Conservation (phyloP, 1,284 basidiomycete species). For the Papiliotrema nemorosa region DNA sequence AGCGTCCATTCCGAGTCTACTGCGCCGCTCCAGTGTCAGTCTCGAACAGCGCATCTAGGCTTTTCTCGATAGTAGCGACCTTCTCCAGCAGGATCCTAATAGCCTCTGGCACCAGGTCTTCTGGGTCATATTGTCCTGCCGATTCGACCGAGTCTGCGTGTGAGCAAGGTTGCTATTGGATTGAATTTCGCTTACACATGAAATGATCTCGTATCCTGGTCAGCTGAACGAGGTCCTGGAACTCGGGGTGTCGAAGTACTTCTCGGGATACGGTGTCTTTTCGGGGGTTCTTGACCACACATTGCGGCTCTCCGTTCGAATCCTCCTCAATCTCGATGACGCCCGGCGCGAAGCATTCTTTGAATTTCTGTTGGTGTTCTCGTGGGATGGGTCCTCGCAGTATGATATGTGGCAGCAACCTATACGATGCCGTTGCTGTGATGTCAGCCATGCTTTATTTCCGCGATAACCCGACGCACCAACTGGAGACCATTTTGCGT, state of each 20-base stretch:
- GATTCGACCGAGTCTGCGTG: conserved; percentile 90
- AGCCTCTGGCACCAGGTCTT: conserved; percentile 78
- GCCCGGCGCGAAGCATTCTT: conserved; percentile 81
- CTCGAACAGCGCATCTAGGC: conserved; percentile 42
- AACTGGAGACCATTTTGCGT: conserved; percentile 97
- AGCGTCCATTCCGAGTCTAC: too few species aligned
- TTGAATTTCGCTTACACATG: conserved; percentile 65
- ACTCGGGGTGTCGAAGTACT: conserved; percentile 87
- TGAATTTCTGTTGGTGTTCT: conserved; percentile 68
- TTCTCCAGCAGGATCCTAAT: conserved; percentile 80
- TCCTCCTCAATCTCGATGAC: conserved; percentile 70
- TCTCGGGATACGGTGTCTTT: conserved; percentile 91
- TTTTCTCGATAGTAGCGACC: conserved; percentile 53
- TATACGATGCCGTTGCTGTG: conserved; percentile 88
- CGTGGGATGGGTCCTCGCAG: conserved; percentile 66
- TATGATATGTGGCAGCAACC: conserved; percentile 81
- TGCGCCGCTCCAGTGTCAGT: conserved; percentile 13
- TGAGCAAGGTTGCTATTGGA: too few species aligned
- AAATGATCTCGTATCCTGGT: conserved; percentile 89
- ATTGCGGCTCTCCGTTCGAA: conserved; percentile 50
- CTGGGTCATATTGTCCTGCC: conserved; percentile 79
- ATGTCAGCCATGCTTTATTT: not conserved
- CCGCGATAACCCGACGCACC: conserved; percentile 56
- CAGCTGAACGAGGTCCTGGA: conserved; percentile 78
- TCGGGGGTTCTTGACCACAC: conserved; percentile 60